A percentile compares a stretch with the other conserved stretches of the same genome.
Conservation (phyloP, 2,329 filamentous ascomycete species). For the Curvularia verruculosa region DNA sequence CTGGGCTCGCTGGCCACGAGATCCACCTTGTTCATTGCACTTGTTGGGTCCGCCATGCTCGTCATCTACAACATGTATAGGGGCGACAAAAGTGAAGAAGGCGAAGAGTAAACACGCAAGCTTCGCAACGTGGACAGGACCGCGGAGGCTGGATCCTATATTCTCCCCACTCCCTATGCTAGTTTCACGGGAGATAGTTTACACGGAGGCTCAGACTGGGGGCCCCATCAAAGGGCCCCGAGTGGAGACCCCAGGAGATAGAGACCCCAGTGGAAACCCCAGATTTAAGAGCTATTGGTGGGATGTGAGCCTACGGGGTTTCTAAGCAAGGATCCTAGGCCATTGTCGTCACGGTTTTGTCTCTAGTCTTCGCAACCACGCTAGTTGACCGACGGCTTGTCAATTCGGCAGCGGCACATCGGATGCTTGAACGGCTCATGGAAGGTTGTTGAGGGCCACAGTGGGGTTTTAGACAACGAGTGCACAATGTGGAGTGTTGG, state of each 20-base stretch:
- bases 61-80: neutral
- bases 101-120: neutral
- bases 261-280: constrained; percentile 27
- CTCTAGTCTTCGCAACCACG: constrained; percentile 14
- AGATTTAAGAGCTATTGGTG: constrained; percentile 16
- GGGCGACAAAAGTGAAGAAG: neutral
- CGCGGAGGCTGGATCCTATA: constrained; percentile 16
- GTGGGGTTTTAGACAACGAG: neutral
- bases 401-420: constrained; percentile 17
- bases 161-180: constrained; percentile 12
- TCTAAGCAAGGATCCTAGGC: constrained; percentile 13
- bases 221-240: constrained; percentile 8
- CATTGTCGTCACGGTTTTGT: constrained; percentile 11
- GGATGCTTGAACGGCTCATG: constrained; percentile 2
- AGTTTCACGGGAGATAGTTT: constrained; percentile 2
- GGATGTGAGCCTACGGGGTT: constrained; percentile 14
- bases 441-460: neutral
- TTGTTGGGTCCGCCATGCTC: neutral
- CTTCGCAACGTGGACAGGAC: neutral
- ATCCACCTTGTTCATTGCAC: constrained; percentile 17
- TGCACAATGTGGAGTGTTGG: neutral
- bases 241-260: too few species aligned
- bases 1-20: constrained; percentile 3
- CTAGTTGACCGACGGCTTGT: constrained; percentile 4
- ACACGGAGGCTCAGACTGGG: constrained; percentile 21